Evolutionary conservation across 2,329 filamentous ascomycete genomes (phyloP).

Genomic region (Aphanocladium album): DNA sequence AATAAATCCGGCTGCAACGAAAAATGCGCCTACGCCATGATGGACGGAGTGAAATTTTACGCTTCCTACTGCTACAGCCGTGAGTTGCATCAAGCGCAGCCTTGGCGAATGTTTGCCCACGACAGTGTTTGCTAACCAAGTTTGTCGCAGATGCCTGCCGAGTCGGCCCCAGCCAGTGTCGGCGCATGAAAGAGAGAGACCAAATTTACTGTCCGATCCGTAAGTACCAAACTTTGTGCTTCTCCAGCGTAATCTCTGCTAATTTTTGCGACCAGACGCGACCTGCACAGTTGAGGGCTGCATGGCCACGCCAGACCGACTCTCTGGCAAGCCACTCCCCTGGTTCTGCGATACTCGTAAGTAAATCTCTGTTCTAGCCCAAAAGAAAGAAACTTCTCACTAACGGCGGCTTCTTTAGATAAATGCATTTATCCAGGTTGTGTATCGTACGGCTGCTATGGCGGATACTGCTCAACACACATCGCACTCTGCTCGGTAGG

Average conservation of each 20-base stretch:
- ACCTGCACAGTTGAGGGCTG: not conserved
- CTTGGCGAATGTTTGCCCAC: not conserved
- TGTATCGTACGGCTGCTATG: not conserved
- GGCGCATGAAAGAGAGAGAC: not conserved
- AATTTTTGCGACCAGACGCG: not conserved
- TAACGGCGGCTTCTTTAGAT: not conserved
- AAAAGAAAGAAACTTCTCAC: too few relatives aligned
- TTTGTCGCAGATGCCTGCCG: not conserved
- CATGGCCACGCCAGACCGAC: not conserved
- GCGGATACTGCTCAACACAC: not conserved
- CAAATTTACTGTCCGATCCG: not conserved
- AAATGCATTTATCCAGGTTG: not conserved
- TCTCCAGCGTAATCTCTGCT: not conserved
- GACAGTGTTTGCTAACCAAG: not conserved
- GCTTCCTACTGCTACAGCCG: not conserved
- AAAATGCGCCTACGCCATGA: not conserved
- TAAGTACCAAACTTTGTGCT: not conserved
- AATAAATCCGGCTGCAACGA: not conserved
- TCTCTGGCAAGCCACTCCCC: not conserved
- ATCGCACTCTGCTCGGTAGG: not conserved
- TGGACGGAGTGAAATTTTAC: not conserved
- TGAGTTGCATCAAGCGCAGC: not conserved
- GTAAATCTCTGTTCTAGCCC: not conserved
- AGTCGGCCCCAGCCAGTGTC: not conserved
- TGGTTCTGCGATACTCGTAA: slow-evolving; percentile 6